Evolutionary conservation across 2,329 filamentous ascomycete species (phyloP).

Genomic region (Myriosclerotinia curreyana): DNA sequence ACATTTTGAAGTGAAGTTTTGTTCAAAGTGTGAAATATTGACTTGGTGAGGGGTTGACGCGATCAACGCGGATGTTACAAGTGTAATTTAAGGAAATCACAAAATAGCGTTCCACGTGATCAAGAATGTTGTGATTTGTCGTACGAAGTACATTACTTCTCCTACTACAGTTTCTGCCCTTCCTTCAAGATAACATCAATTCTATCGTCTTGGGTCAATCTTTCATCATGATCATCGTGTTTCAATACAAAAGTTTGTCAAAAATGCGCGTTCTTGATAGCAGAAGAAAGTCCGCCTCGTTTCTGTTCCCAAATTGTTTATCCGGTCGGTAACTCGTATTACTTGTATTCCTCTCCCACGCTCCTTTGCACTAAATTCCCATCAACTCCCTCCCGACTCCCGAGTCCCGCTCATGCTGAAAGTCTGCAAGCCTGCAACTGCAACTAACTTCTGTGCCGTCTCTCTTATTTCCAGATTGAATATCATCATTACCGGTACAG

Average conservation of each 20-base stretch:
- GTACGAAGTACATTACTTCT: too few relatives aligned
- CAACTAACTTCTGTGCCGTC: not conserved
- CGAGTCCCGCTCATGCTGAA: too few relatives aligned
- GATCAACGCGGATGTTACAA: slow-evolving; percentile 2
- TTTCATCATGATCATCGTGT: not conserved
- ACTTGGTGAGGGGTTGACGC: slow-evolving; percentile 16
- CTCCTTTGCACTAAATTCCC: not conserved
- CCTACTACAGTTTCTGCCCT: not conserved
- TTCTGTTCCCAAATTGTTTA: not conserved
- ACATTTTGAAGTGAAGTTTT: slow-evolving; percentile 28
- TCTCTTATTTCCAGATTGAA: not conserved
- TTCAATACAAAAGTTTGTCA: not conserved
- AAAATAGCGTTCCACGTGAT: slow-evolving; percentile 13
- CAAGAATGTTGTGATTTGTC: too few relatives aligned
- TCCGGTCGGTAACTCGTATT: too few relatives aligned
- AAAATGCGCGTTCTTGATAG: not conserved
- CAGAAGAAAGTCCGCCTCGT: not conserved
- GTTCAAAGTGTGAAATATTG: slow-evolving; percentile 2
- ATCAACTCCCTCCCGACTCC: not conserved
- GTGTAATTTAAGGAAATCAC: not conserved
- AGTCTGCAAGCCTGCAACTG: not conserved
- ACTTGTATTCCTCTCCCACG: too few relatives aligned
- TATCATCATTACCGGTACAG: not conserved
- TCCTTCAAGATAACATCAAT: not conserved
- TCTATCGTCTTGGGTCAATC: not conserved